Base-by-base conservation (phyloP, 345 rosid species). In the Pelargonium nanum region DNA sequence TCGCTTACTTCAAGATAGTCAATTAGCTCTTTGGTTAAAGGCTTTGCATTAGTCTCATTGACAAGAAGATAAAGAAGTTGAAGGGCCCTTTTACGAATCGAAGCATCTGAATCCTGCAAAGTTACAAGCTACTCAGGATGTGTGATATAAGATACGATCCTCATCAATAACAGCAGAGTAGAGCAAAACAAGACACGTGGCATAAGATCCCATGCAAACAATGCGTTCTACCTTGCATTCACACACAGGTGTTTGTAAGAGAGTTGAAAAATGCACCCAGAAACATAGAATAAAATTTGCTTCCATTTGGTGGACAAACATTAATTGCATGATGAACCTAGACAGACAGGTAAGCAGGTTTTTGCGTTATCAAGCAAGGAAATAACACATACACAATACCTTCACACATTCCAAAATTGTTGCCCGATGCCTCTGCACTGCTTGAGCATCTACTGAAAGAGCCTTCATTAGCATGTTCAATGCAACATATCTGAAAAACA, bases 351-450 rank as follows among this genome's bases (percentile, higher is more conserved):
- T 24, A 56, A 24, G 24, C 59, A 56, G 17, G 59, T 24, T 40
- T 32, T 51, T 23, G 23, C 23, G 6, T 40, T 20, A 52, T 62
- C 58, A 67, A 60, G 60, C 53, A 70, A 57, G 63, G 60, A 25
- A 19, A 13, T 57, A 17, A 26, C 12, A 20, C 25, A 40, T 40
- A 40, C 15, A 40, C 57, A 66, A 64, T 83, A 93, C 99, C 97
- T 93, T 93, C 45, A 93, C 99, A 79, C 99, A 93, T 80, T 93
- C 97, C 85, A 93, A 79, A 61, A 93, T 87, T 19, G 96, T 93
- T 51, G 81, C 95, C 62, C 97, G 84, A 69, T 93, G 97, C 76
- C 97, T 87, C 70, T 93, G 97, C 67, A 93, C 91, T 25, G 99
- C 97, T 83, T 87, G 96, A 65, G 90, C 78, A 75, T 86, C 99